Evolutionary conservation across 116 monocot species (phyloP), one percentile per base, ranked within the genome.

Genomic region (Dioscorea cayenensis): DNA sequence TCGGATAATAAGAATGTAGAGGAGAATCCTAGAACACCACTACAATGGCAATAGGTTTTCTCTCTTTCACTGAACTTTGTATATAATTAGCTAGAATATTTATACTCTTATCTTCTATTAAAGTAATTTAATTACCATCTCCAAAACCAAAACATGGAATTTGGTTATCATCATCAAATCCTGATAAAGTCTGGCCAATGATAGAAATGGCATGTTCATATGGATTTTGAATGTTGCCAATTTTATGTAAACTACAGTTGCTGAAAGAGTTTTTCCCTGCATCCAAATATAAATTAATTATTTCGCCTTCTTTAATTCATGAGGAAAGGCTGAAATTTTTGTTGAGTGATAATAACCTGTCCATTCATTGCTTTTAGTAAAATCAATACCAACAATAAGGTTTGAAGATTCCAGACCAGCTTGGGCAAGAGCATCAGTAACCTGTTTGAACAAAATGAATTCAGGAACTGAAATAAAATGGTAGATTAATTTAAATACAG

Each of bases 331-430:
- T 18, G 55, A 19, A 55, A 55, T 3, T 14, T 55, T 67, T 23
- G 6, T 51, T 5, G 7, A 63, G 28, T 19, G 51, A 69, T 58
- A 49, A 65, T 74, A 69, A 88, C 88, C 88, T 82, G 88, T 84
- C 88, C 88, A 88, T 72, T 88, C 88, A 70, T 88, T 88, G 75
- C 88, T 88, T 72, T 88, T 88, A n/a, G 88, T 88, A 77, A 88
- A 88, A 75, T 88, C 88, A 77, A 88, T 79, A 50, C 88, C 88
- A 72, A 88, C 74, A 52, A 88, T 88, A 43, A 88, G 84, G 75
- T 88, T 88, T 32, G 88, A 88, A 64, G 88, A 88, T 69, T 88
- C 88, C 21, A 88, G 79, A 32, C 88, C 88, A 75, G 88, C 82
- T 71, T 82, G 77, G 60, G 82, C 77, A 65, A 88, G 82, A 64